Conservation (phyloP, 2,329 filamentous ascomycete species). For the Onygenales sp. region DNA sequence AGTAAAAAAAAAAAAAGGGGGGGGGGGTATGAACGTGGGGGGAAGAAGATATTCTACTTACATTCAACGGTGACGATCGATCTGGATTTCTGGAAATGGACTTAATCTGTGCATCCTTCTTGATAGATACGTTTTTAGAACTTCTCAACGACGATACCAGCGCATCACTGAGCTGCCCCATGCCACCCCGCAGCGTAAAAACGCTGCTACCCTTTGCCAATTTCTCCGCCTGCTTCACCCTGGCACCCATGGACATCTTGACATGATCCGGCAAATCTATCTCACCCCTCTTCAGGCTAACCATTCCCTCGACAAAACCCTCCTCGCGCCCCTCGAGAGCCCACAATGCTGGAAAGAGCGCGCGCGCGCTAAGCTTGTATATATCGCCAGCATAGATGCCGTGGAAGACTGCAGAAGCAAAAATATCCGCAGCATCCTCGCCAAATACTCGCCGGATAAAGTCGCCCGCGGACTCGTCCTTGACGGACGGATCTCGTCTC, state of each 20-base stretch:
- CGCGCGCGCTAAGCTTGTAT: conserved; percentile 58
- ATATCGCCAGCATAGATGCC: conserved; percentile 74
- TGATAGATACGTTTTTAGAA: conserved; percentile 53
- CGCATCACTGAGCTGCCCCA: conserved; percentile 50
- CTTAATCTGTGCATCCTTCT: conserved; percentile 40
- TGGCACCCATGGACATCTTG: conserved; percentile 4
- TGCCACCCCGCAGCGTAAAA: conserved; percentile 44
- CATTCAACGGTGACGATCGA: conserved; percentile 8
- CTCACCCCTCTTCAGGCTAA: conserved; percentile 18
- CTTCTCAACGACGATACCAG: conserved; percentile 43
- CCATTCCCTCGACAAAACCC: conserved; percentile 9
- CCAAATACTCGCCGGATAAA: conserved; percentile 39
- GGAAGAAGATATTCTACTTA: background rate
- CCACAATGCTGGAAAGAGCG: conserved; percentile 38
- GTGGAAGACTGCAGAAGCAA: conserved; percentile 66
- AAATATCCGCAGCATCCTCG: conserved; percentile 43
- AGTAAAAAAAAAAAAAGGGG: background rate
- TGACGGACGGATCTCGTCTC: conserved; percentile 4
- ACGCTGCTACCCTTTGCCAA: conserved; percentile 23
- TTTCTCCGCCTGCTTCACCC: conserved; percentile 8
- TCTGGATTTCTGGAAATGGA: conserved; percentile 28
- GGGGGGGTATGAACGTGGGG: background rate
- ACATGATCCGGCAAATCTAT: background rate
- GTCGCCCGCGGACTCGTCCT: conserved; percentile 63
- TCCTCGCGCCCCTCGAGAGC: conserved; percentile 8